Conservation (phyloP, 495 filamentous ascomycete species). For the Penicillium longicatenatum region DNA sequence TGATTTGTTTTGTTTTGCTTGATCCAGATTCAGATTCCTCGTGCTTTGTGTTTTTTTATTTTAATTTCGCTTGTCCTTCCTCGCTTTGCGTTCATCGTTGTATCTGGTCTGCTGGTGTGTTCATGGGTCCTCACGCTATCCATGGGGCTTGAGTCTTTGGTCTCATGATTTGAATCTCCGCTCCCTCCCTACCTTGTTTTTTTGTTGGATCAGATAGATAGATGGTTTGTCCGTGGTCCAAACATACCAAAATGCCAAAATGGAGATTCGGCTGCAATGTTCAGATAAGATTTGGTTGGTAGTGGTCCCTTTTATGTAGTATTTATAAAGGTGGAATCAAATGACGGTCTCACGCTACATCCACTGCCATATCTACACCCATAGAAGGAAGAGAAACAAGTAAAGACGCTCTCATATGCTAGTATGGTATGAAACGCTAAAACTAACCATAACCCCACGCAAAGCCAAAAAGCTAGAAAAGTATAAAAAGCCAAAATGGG, state of each 20-base stretch:
- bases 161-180: conserved; percentile 3
- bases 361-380: not conserved
- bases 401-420: conserved; percentile 7
- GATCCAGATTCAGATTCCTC: conserved; percentile 1
- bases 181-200: conserved; percentile 1
- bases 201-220: conserved; percentile 11
- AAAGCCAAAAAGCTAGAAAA: conserved; percentile 7
- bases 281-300: not conserved
- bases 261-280: conserved; percentile 1
- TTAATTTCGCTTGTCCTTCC: conserved; percentile 3
- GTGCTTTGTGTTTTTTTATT: conserved; percentile 2
- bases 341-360: too few relatives aligned
- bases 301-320: not conserved
- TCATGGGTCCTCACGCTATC: not conserved
- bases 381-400: conserved; percentile 1
- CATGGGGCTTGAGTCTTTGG: conserved; percentile 3
- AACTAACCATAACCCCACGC: not conserved
- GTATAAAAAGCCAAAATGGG: conserved; percentile 1
- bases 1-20: conserved; percentile 10
- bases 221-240: conserved; percentile 7
- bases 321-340: not conserved
- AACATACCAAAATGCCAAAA: conserved; percentile 2
- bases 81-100: not conserved
- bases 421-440: conserved; percentile 1
- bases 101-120: conserved; percentile 1